phyloP scores from a whole-genome alignment of 2,329 filamentous ascomycete species.

The Biscogniauxia sp. region DNA sequence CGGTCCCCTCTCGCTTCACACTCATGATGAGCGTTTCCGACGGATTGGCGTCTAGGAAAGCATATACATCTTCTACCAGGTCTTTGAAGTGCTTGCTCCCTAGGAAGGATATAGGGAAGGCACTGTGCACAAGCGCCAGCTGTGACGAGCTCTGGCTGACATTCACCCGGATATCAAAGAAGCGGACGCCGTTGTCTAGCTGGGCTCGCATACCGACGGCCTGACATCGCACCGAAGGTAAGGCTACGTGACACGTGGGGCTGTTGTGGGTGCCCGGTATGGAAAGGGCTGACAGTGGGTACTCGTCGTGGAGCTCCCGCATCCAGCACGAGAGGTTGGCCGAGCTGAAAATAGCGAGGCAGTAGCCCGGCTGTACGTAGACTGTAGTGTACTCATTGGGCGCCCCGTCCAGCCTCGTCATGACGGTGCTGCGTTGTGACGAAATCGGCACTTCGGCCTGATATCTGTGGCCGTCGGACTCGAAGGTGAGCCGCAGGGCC shows the following conservation, averaged over 20 bases:
- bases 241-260: slow-evolving; percentile 76
- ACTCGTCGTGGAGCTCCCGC: slow-evolving; percentile 67
- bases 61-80: slow-evolving; percentile 67
- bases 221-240: slow-evolving; percentile 93
- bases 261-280: slow-evolving; percentile 97
- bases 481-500: slow-evolving; percentile 72
- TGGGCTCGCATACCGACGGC: slow-evolving; percentile 74
- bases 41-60: slow-evolving; percentile 74
- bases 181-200: slow-evolving; percentile 85
- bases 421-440: slow-evolving; percentile 56
- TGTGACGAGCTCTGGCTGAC: slow-evolving; percentile 55
- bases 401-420: slow-evolving; percentile 53
- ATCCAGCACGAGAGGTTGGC: slow-evolving; percentile 76
- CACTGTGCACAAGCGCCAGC: slow-evolving; percentile 82
- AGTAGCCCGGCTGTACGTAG: slow-evolving; percentile 56
- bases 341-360: slow-evolving; percentile 67
- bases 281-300: slow-evolving; percentile 74
- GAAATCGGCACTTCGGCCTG: slow-evolving; percentile 70
- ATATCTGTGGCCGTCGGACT: slow-evolving; percentile 63
- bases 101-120: slow-evolving; percentile 82
- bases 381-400: slow-evolving; percentile 61
- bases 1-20: slow-evolving; percentile 87
- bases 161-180: slow-evolving; percentile 83
- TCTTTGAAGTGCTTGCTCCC: slow-evolving; percentile 76
- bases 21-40: slow-evolving; percentile 82